phyloP scores from a whole-genome alignment of 352 stramenopile species.

The Lagenidium giganteum region DNA sequence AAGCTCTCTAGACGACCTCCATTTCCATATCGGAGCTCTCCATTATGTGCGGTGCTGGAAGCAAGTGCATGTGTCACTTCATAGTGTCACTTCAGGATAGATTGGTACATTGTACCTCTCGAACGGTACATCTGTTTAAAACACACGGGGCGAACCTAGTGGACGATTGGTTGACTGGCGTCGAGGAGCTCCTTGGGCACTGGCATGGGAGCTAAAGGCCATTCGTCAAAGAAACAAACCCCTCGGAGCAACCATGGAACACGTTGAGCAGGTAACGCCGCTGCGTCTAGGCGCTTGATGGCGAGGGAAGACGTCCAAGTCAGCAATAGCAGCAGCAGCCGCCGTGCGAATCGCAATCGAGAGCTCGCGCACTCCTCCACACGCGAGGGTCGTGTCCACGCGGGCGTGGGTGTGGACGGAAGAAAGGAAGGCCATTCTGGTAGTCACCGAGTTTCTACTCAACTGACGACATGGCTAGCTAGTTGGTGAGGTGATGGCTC shows the following conservation, averaged over 20 bases:
- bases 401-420: background rate
- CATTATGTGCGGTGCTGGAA: conserved; percentile 12
- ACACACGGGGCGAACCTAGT: conserved; percentile 1
- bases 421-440: background rate
- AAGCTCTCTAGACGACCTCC: no score
- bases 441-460: conserved; percentile 5
- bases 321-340: no score
- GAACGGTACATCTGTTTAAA: conserved; percentile 12
- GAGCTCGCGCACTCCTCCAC: background rate
- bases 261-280: conserved; percentile 74
- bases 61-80: conserved; percentile 9
- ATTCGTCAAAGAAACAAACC: conserved; percentile 24
- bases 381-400: background rate
- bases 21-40: no score
- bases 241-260: conserved; percentile 66
- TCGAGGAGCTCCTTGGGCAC: background rate
- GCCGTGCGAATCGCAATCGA: background rate
- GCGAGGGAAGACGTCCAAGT: no score
- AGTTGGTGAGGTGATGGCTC: conserved; percentile 71
- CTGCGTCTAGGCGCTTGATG: background rate
- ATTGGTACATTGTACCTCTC: conserved; percentile 2
- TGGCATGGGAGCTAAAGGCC: conserved; percentile 1
- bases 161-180: conserved; percentile 10
- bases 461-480: conserved; percentile 30
- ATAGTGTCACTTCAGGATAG: conserved; percentile 15